These are phyloP conservation scores for Speleostelium caveatum DNA, from an alignment of 78 protist genomes.

Conservation along the genomic window DNA sequence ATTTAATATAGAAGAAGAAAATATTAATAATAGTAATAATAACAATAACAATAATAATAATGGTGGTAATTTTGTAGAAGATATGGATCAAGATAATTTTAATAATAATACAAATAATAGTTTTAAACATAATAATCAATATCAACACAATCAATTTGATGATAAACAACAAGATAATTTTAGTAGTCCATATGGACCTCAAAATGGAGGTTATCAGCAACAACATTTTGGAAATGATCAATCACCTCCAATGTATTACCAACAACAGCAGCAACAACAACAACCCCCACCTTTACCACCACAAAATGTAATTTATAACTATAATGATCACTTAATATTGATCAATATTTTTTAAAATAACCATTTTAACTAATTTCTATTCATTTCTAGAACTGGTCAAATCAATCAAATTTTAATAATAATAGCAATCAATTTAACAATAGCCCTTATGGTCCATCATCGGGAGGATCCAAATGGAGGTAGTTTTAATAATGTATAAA, in stretches of 20 bases:
- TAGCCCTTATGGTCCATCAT: constrained; percentile 28
- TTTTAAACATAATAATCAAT: not conserved
- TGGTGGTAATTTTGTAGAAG: not conserved
- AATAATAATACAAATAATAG: not conserved
- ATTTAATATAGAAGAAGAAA: constrained; percentile 7
- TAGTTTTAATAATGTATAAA: not conserved
- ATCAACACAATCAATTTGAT: not conserved
- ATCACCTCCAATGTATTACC: constrained; percentile 15
- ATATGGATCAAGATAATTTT: not conserved
- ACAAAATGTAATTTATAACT: constrained; percentile 38
- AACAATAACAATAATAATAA: constrained; percentile 1
- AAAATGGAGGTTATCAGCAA: constrained; percentile 2
- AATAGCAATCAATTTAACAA: not conserved
- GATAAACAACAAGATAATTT: not conserved
- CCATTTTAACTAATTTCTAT: too few species aligned
- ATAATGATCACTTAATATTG: not conserved
- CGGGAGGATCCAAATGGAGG: not conserved
- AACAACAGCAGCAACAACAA: constrained; percentile 39
- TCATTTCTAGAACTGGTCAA: too few species aligned
- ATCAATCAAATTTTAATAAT: too few species aligned
- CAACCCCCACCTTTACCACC: not conserved
- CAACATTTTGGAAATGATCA: constrained; percentile 1
- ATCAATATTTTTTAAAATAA: too few species aligned
- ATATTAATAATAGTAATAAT: not conserved
- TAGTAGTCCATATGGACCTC: constrained; percentile 15